Evolutionary conservation across 371 early-diverging fungal species (phyloP).

Genomic region (Rhizopus arrhizus): DNA sequence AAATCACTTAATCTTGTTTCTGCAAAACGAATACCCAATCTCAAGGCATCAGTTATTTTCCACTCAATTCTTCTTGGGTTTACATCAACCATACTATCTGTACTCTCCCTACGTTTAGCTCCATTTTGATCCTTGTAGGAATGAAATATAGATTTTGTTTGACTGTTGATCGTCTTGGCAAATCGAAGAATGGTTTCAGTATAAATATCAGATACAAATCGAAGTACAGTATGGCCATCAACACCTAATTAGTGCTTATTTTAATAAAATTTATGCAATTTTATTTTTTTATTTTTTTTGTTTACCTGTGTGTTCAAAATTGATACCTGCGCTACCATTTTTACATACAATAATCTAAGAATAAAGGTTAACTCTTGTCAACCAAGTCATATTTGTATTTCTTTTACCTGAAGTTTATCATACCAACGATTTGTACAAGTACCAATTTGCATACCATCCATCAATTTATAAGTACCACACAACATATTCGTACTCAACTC

Average conservation of each 20-base stretch:
- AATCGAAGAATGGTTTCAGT: constrained; percentile 62
- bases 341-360: constrained; percentile 60
- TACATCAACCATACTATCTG: constrained; percentile 21
- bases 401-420: constrained; percentile 58
- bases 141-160: constrained; percentile 58
- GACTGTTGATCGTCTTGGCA: constrained; percentile 59
- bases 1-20: constrained; percentile 58
- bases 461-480: constrained; percentile 58
- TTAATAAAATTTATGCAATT: not conserved
- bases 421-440: constrained; percentile 67
- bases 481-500: constrained; percentile 60
- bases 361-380: not conserved
- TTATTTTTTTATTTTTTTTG: constrained; percentile 13
- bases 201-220: constrained; percentile 62
- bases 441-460: constrained; percentile 57
- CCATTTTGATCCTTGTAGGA: constrained; percentile 20
- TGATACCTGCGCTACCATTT: constrained; percentile 64
- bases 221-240: constrained; percentile 62
- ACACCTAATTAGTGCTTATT: constrained; percentile 36
- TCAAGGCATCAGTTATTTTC: constrained; percentile 50
- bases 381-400: no score
- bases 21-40: constrained; percentile 55
- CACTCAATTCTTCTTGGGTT: constrained; percentile 60
- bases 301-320: constrained; percentile 64
- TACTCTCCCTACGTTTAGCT: constrained; percentile 18